A percentile compares a stretch with the other conserved stretches of the same genome.
phyloP scores from a whole-genome alignment of 108 stramenopile genomes.

The Cyclotella choctawhatcheeana region DNA sequence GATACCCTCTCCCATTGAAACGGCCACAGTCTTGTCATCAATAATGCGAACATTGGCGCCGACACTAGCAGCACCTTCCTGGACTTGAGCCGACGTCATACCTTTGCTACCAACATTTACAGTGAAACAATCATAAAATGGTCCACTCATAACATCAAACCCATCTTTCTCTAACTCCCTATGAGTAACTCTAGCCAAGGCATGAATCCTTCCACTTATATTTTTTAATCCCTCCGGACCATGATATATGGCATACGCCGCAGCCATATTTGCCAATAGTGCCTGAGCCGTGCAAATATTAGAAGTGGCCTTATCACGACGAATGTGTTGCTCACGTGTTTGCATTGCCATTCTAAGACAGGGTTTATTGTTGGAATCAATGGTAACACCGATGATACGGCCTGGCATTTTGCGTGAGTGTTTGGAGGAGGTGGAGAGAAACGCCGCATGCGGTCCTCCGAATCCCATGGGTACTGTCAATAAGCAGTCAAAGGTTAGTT shows the following conservation, averaged over 20 bases:
- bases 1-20: conserved; percentile 96
- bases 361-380: conserved; percentile 92
- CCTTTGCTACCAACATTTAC: conserved; percentile 80
- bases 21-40: conserved; percentile 85
- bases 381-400: conserved; percentile 95
- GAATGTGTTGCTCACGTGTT: conserved; percentile 97
- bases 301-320: conserved; percentile 98
- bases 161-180: conserved; percentile 82
- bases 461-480: conserved; percentile 96
- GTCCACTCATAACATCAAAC: conserved; percentile 62
- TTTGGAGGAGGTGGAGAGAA: conserved; percentile 90
- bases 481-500: not conserved
- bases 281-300: conserved; percentile 99
- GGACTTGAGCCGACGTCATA: conserved; percentile 74
- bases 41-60: conserved; percentile 95
- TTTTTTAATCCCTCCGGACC: conserved; percentile 94
- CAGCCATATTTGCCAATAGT: conserved; percentile 99
- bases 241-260: conserved; percentile 98
- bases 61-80: conserved; percentile 73
- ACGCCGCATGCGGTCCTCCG: conserved; percentile 99
- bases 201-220: conserved; percentile 92
- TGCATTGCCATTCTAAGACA: conserved; percentile 99
- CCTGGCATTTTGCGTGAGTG: conserved; percentile 98
- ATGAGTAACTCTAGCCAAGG: conserved; percentile 80
- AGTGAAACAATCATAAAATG: conserved; percentile 97